These are phyloP conservation scores for Physaria fendleri DNA, from an alignment of 345 rosid genomes.

Conservation along the genomic window DNA sequence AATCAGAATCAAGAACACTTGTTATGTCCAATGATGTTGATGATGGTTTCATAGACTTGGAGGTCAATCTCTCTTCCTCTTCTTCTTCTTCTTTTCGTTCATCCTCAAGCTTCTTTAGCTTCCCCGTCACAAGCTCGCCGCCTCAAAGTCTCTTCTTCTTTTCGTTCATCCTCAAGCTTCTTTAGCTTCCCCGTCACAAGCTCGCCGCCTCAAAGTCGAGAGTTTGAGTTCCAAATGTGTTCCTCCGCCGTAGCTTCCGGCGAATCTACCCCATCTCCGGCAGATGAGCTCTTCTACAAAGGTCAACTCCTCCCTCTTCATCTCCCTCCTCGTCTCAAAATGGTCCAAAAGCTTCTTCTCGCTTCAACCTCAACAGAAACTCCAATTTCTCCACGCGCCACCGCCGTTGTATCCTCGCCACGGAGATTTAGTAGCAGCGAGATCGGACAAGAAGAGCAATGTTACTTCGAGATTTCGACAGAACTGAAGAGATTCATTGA, in stretches of 20 bases:
- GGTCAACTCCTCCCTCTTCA: conserved; percentile 97
- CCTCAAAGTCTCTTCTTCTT: conserved; percentile 36
- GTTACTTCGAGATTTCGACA: conserved; percentile 52
- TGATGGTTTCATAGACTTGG: conserved; percentile 71
- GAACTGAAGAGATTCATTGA: conserved; percentile 42
- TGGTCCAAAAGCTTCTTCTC: conserved; percentile 70
- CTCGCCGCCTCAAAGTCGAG: conserved; percentile 61
- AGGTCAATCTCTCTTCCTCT: conserved; percentile 47
- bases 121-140: conserved; percentile 45
- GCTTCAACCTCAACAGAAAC: conserved; percentile 25
- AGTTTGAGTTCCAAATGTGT: conserved; percentile 84
- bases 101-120: conserved; percentile 30
- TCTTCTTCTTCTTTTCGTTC: conserved; percentile 1
- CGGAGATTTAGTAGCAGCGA: conserved; percentile 46
- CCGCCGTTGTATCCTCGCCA: conserved; percentile 36
- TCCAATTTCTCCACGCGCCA: conserved; percentile 17
- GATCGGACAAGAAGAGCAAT: conserved; percentile 39
- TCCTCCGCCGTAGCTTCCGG: conserved; percentile 35
- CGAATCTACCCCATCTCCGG: conserved; percentile 44
- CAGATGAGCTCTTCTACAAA: conserved; percentile 92
- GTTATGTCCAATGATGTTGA: conserved; percentile 32
- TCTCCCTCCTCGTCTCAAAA: conserved; percentile 70
- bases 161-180: conserved; percentile 23
- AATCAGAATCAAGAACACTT: conserved; percentile 27
- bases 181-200: conserved; percentile 35